phyloP scores from a whole-genome alignment of 768 basidiomycete genomes.

The Collybiopsis confluens region DNA sequence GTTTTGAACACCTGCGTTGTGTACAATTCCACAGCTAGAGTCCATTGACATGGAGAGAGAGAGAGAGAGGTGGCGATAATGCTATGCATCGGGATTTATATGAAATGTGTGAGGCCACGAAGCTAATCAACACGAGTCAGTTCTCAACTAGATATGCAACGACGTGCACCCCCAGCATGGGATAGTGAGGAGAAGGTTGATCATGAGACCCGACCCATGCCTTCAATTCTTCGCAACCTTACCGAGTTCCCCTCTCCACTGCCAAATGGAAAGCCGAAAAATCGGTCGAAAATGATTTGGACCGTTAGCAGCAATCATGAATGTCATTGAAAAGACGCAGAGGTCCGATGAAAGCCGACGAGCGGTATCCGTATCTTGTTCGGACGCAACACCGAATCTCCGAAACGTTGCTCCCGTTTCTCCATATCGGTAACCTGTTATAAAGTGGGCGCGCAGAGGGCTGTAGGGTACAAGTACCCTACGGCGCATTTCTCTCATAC shows the following conservation, averaged over 20 bases:
- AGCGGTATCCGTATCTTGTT: neutral
- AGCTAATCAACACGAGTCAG: constrained; percentile 7
- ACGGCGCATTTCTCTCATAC: neutral
- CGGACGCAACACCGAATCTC: neutral
- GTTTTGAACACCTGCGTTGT: constrained; percentile 7
- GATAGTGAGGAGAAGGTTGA: too few species aligned
- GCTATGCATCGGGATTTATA: neutral
- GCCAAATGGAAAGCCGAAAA: neutral
- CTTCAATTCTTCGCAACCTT: too few species aligned
- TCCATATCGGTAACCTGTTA: neutral
- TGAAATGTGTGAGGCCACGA: neutral
- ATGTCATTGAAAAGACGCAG: neutral
- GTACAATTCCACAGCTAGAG: constrained; percentile 7
- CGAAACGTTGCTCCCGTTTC: neutral
- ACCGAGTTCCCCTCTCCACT: too few species aligned
- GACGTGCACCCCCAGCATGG: neutral
- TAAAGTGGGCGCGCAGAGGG: neutral
- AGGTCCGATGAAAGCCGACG: neutral
- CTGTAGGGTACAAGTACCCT: neutral
- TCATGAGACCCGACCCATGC: too few species aligned
- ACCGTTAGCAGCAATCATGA: neutral
- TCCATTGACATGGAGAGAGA: neutral
- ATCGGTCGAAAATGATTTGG: neutral
- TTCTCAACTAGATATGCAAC: neutral
- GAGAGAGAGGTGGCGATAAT: neutral